Percentiles rank a stretch among this genome's conserved stretches.
Evolutionary conservation across 1,139 yeast genomes (phyloP).

Genomic region (Starmera stellimalicola): DNA sequence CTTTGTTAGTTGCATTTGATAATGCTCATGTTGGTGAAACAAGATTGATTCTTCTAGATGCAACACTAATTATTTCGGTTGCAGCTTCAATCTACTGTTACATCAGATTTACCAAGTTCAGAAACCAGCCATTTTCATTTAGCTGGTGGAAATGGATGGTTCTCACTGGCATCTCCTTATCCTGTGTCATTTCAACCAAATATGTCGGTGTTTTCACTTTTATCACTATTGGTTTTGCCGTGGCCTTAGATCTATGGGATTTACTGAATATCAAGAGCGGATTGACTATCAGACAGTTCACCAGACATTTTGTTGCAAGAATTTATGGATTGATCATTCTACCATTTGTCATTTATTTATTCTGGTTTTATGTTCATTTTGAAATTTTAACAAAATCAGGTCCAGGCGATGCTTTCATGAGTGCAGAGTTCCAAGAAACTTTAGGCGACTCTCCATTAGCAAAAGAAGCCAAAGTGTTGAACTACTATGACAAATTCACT

Average conservation of each 20-base stretch:
- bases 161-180: constrained; percentile 74
- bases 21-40: constrained; percentile 92
- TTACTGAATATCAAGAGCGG: constrained; percentile 69
- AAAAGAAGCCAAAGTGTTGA: constrained; percentile 57
- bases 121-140: constrained; percentile 46
- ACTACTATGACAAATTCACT: constrained; percentile 70
- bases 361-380: constrained; percentile 94
- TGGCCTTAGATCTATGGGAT: constrained; percentile 77
- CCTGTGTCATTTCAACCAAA: constrained; percentile 88
- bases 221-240: constrained; percentile 80
- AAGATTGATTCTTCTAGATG: constrained; percentile 82
- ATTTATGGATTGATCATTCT: constrained; percentile 61
- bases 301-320: constrained; percentile 71
- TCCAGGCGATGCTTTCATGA: constrained; percentile 93
- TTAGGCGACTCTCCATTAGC: constrained; percentile 77
- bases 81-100: constrained; percentile 74
- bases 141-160: constrained; percentile 87
- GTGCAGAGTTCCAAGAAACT: constrained; percentile 87
- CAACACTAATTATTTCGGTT: constrained; percentile 74
- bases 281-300: constrained; percentile 45
- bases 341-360: constrained; percentile 76
- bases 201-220: constrained; percentile 94
- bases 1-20: constrained; percentile 75
- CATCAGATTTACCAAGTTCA: constrained; percentile 70
- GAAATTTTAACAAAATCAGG: constrained; percentile 76